Base-by-base conservation (phyloP, 1,284 basidiomycete species). In the Jaminaea rosea region DNA sequence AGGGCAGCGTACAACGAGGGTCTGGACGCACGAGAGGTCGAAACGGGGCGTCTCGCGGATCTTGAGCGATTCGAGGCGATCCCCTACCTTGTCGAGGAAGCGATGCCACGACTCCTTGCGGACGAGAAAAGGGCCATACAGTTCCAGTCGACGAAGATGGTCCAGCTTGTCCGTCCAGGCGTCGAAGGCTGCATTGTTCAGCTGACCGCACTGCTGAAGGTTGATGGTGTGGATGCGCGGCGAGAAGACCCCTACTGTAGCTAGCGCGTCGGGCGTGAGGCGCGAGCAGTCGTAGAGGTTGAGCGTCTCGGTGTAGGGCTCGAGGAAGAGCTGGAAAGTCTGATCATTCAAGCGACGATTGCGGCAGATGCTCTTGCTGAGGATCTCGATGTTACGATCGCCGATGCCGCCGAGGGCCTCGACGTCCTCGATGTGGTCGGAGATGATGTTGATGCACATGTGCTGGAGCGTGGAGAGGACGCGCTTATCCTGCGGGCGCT, bases 401-500 rank as follows among this genome's bases (percentile, higher is more conserved):
- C 89, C 88, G 50, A 96, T 86, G 63, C 90, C 84, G 0, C 91
- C 90, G 4, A 97, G 78, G 0, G 86, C 84, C 58, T 96, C 91
- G 13, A 96, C 84, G 58, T 92, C 85, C 55, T 92, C 82, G 52
- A 97, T 94, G 69, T 89, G 82, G 45, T 82, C 80, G 26, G 86
- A 85, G 53, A 97, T 84, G 26, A 96, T 77, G 17, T 10, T 34
- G 19, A 44, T 26, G 53, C 52, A 49, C 27, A 59, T 17, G 36
- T 45, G 26, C 50, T 52, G 48, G 26, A 45, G 19, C 17, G 17
- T 44, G 11, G 49, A 44, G 21, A 50, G 47, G 15, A 26, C 26
- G 11, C 24, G 26, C 31, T 47, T 37, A 13, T 36, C 32, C 32
- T 24, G 31, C 11, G 46, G 32, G 32, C n/a, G 23, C 29, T 3